phyloP scores from a whole-genome alignment of 2,329 filamentous ascomycete species.

The Pseudodiploospora longispora region DNA sequence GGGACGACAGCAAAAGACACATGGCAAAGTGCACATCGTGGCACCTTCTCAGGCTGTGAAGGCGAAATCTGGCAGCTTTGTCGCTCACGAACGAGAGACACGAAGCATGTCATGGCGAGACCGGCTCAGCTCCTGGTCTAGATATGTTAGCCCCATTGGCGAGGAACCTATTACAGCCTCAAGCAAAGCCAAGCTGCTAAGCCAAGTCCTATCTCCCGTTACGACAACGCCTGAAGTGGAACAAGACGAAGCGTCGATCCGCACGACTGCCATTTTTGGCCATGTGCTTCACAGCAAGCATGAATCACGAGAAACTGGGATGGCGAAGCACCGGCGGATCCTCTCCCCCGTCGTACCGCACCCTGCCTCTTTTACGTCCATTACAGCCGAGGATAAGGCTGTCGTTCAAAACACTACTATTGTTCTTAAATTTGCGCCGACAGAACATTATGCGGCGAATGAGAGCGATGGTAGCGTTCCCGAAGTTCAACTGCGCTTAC shows the following conservation, averaged over 20 bases:
- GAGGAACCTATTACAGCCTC: neutral
- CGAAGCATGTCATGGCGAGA: constrained; percentile 28
- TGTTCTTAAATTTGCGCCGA: constrained; percentile 39
- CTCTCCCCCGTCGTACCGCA: constrained; percentile 41
- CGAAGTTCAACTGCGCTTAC: constrained; percentile 21
- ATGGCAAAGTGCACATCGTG: constrained; percentile 14
- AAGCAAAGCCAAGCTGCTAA: neutral
- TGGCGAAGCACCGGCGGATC: constrained; percentile 21
- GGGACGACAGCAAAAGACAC: constrained; percentile 11
- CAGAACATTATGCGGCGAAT: constrained; percentile 8
- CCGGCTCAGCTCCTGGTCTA: constrained; percentile 22
- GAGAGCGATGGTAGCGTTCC: constrained; percentile 8
- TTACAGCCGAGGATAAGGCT: constrained; percentile 25
- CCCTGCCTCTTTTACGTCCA: constrained; percentile 32
- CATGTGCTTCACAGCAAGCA: constrained; percentile 35
- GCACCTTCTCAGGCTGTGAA: constrained; percentile 4
- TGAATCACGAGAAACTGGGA: constrained; percentile 1
- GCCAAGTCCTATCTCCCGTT: neutral
- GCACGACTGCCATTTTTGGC: constrained; percentile 41
- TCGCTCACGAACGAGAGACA: constrained; percentile 21
- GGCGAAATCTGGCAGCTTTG: constrained; percentile 8
- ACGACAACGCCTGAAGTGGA: no score
- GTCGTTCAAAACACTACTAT: constrained; percentile 24
- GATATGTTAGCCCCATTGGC: constrained; percentile 17
- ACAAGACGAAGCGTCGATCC: neutral